Evolutionary conservation across 768 basidiomycete species (phyloP).

Genomic region (Dentipellis sp.): DNA sequence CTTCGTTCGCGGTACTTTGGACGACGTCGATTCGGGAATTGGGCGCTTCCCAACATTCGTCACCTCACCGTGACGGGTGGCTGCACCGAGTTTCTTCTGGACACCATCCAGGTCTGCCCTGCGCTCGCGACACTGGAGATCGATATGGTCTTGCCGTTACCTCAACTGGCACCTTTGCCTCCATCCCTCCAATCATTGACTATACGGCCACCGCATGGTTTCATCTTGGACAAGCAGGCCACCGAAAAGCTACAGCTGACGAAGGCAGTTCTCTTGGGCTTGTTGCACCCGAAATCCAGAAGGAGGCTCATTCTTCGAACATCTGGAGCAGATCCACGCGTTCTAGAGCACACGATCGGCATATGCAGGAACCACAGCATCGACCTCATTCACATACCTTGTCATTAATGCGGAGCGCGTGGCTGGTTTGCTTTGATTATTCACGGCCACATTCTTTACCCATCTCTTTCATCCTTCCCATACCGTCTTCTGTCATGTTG

Average conservation of each 20-base stretch:
- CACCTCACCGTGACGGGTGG: slow-evolving; percentile 17
- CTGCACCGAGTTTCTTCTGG: slow-evolving; percentile 15
- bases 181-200: slow-evolving; percentile 6
- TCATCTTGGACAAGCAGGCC: neutral
- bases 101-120: slow-evolving; percentile 17
- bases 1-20: slow-evolving; percentile 13
- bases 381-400: neutral
- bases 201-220: neutral
- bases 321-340: neutral
- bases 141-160: slow-evolving; percentile 5
- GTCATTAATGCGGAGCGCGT: neutral
- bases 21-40: slow-evolving; percentile 8
- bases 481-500: too few relatives aligned
- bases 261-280: neutral
- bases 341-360: neutral
- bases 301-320: neutral
- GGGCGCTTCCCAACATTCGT: slow-evolving; percentile 15
- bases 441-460: too few relatives aligned
- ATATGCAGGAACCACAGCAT: neutral
- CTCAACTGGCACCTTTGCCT: slow-evolving; percentile 4
- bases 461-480: too few relatives aligned
- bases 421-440: too few relatives aligned
- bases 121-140: slow-evolving; percentile 14
- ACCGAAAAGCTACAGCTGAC: neutral
- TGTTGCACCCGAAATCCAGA: neutral